Evolutionary conservation across 306 rosid genomes (phyloP), one percentile per base, ranked within the genome.

Genomic region (Abrus precatorius): DNA sequence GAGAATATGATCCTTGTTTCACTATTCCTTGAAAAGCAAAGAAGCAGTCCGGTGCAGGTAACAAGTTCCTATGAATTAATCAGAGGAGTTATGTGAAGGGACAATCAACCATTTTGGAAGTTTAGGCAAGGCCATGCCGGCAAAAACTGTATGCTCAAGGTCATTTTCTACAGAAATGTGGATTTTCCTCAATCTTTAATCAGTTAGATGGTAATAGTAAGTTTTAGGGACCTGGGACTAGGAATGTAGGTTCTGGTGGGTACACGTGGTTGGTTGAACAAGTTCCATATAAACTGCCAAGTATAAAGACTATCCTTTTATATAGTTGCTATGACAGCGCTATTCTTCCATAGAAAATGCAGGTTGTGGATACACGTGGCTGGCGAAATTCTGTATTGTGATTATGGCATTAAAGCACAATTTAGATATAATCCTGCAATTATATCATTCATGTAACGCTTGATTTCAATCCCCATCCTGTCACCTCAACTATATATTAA

Each of bases 61-160:
- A 36, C 47, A 55, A 44, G 11, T 1, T 67, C 13, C 54, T 54
- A 44, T 30, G 76, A 44, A 14, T 56, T 56, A n/a, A 68, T 44
- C 20, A 3, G 20, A 10, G 54, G 7, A 8, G 27, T n/a, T 69
- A 49, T 79, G 69, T 30, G 32, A 36, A 55, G 48, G 56, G 14
- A 30, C 55, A 68, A 78, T 78, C 56, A 56, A 55, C 79, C 69
- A 29, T 60, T 43, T 67, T 36, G 66, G 68, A 57, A 43, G 48
- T 66, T 53, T 78, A 54, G 59, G 67, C 67, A 6, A 53, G 56
- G 43, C 14, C 40, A 34, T 9, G 11, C 29, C 33, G 9, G 3
- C 52, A 36, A 7, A 47, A 64, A 52, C 63, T 38, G n/a, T 63
- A 76, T 43, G 5, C 66, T 20, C 50, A 32, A 67, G 54, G 60